Evolutionary conservation across 1,284 basidiomycete species (phyloP), one percentile per base, ranked within the genome.

Genomic region (Leccinum huronense): DNA sequence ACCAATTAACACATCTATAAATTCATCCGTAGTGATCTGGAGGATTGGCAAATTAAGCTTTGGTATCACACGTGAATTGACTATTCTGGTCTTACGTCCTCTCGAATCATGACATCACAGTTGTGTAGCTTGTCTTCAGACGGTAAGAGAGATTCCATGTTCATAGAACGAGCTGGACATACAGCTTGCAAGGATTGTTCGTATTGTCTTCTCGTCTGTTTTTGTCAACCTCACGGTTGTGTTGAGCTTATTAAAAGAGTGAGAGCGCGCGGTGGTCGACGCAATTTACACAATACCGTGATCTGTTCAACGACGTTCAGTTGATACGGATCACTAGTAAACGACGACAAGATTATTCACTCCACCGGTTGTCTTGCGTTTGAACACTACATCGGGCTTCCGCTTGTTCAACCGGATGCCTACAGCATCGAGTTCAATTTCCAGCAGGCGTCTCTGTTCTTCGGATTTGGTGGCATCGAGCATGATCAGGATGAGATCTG

Each of bases 401-500:
- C 79, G 81, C 72, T 93, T 93, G 79, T 99, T 99, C 68, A 99
- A 79, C 59, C 97, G 86, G 69, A 99, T 98, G 8, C 97, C 97
- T 45, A 99, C 96, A 1, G 96, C 94, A 72, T 98, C 97, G 36
- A 99, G 81, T 76, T 99, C 97, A 61, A 93, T 84, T 76, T 98
- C 97, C 30, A 98, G 81, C 66, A 96, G 80, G 51, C 85, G 83
- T 66, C 91, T 88, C 74, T 99, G 97, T 76, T 98, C 94, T 57
- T 94, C 90, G 4, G 94, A 94, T 77, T 99, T 99, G 7, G 95
- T 98, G 4, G 96, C 95, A 73, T 98, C 97, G 60, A 97, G 84
- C 93, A 98, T 95, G 70, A 98, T 86, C 60, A 97, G 80, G 69
- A 98, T 96, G 54, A 98, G 82, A 78, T 99, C 97, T 2, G 97